phyloP scores from a whole-genome alignment of 108 stramenopile genomes.

The Cyclotella choctawhatcheeana region DNA sequence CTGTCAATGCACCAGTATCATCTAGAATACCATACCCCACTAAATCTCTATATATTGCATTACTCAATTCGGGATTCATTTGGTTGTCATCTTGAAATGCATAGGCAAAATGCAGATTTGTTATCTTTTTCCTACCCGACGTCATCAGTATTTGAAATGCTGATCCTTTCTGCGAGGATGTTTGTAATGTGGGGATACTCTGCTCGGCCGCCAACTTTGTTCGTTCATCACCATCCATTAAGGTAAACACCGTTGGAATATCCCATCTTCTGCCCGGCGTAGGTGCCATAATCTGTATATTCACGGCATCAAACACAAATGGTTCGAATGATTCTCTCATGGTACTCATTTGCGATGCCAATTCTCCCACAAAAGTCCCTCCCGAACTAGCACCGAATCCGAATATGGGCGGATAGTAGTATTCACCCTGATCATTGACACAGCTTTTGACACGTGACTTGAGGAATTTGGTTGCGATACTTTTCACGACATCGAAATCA shows the following conservation, averaged over 20 bases:
- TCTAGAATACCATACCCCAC: conserved; percentile 7
- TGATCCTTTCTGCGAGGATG: background rate
- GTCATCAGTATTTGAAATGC: conserved; percentile 3
- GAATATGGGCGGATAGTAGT: conserved; percentile 30
- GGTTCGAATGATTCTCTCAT: conserved; percentile 25
- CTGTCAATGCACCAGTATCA: background rate
- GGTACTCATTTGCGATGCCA: conserved; percentile 27
- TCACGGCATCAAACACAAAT: conserved; percentile 43
- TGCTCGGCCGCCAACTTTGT: conserved; percentile 21
- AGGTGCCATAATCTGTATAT: conserved; percentile 47
- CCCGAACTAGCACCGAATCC: conserved; percentile 47
- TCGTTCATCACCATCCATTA: conserved; percentile 37
- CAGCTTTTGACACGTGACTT: conserved; percentile 19
- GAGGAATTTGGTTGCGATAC: conserved; percentile 36
- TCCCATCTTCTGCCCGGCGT: conserved; percentile 24
- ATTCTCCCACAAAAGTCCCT: conserved; percentile 26
- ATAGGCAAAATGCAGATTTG: conserved; percentile 10
- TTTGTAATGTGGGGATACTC: background rate
- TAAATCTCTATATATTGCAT: conserved; percentile 2
- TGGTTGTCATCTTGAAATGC: conserved; percentile 15
- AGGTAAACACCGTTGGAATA: conserved; percentile 41
- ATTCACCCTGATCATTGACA: conserved; percentile 1
- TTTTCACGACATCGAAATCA: conserved; percentile 25
- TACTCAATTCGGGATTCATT: conserved; percentile 4
- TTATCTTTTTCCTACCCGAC: conserved; percentile 12